phyloP scores from a whole-genome alignment of 202 grass and related monocot genomes.

The Carex sylvatica region DNA sequence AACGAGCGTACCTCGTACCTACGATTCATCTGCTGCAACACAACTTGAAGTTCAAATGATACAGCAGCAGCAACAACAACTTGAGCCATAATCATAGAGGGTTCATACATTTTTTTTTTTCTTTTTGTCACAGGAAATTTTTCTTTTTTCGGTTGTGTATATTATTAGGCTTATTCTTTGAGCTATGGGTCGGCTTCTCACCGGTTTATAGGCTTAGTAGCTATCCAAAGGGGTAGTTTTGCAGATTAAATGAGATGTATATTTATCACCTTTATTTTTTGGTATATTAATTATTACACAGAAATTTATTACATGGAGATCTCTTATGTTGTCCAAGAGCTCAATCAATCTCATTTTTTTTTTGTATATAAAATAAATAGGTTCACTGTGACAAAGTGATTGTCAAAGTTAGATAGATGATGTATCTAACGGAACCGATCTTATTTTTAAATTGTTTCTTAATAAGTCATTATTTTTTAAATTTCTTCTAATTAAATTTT shows the following conservation, averaged over 20 bases:
- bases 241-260: slow-evolving; percentile 52
- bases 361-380: slow-evolving; percentile 3
- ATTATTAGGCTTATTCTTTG: slow-evolving; percentile 87
- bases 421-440: too few relatives aligned
- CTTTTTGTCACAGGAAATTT: slow-evolving; percentile 36
- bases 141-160: slow-evolving; percentile 60
- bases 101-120: slow-evolving; percentile 39
- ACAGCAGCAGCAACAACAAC: slow-evolving; percentile 25
- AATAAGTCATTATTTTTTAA: too few relatives aligned
- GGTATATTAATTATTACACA: slow-evolving; percentile 36
- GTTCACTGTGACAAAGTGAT: too few relatives aligned
- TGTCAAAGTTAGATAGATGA: too few relatives aligned
- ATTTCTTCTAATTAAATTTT: too few relatives aligned
- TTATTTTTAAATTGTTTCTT: too few relatives aligned
- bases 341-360: not conserved
- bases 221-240: slow-evolving; percentile 79
- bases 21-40: slow-evolving; percentile 32
- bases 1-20: not conserved
- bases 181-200: slow-evolving; percentile 46
- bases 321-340: slow-evolving; percentile 20
- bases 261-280: slow-evolving; percentile 58
- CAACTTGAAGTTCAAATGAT: slow-evolving; percentile 72
- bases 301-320: slow-evolving; percentile 41
- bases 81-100: slow-evolving; percentile 33
- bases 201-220: slow-evolving; percentile 36